These are phyloP conservation scores for Grammothele lineata DNA, from an alignment of 768 basidiomycete genomes.

Conservation along the genomic window DNA sequence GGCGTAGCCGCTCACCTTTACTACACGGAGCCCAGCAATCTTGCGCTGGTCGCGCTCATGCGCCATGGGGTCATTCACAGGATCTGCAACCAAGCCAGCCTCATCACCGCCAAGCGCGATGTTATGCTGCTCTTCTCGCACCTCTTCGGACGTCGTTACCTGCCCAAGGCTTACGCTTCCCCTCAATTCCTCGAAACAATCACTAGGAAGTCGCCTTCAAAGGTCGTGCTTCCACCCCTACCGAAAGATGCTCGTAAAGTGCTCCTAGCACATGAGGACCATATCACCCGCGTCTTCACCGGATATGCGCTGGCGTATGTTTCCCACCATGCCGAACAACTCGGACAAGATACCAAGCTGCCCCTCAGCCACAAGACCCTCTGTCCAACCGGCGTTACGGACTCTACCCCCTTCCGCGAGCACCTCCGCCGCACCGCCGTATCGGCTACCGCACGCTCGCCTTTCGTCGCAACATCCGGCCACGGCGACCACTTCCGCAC, in stretches of 20 bases:
- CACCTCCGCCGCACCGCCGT: slow-evolving; percentile 37
- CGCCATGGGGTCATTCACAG: slow-evolving; percentile 54
- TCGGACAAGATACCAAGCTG: slow-evolving; percentile 42
- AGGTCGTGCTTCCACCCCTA: slow-evolving; percentile 51
- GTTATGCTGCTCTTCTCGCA: slow-evolving; percentile 57
- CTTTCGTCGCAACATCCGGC: slow-evolving; percentile 67
- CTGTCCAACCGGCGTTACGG: background rate
- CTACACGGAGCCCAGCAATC: slow-evolving; percentile 68
- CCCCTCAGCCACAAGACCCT: slow-evolving; percentile 40
- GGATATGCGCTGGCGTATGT: slow-evolving; percentile 52
- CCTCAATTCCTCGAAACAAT: slow-evolving; percentile 32
- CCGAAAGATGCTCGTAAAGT: slow-evolving; percentile 35
- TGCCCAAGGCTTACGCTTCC: slow-evolving; percentile 42
- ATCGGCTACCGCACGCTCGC: slow-evolving; percentile 44
- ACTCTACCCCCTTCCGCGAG: slow-evolving; percentile 24
- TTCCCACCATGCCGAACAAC: slow-evolving; percentile 29
- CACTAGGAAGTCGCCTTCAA: slow-evolving; percentile 46
- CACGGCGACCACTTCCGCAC: slow-evolving; percentile 51
- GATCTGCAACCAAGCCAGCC: slow-evolving; percentile 41
- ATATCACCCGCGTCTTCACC: slow-evolving; percentile 50
- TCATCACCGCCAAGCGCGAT: slow-evolving; percentile 40
- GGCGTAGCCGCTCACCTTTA: slow-evolving; percentile 52
- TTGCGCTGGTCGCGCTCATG: slow-evolving; percentile 57
- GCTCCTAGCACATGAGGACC: slow-evolving; percentile 42
- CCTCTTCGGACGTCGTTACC: slow-evolving; percentile 58